phyloP scores from a whole-genome alignment of 2,329 filamentous ascomycete species.

The Sporothrix pseudoabietina region DNA sequence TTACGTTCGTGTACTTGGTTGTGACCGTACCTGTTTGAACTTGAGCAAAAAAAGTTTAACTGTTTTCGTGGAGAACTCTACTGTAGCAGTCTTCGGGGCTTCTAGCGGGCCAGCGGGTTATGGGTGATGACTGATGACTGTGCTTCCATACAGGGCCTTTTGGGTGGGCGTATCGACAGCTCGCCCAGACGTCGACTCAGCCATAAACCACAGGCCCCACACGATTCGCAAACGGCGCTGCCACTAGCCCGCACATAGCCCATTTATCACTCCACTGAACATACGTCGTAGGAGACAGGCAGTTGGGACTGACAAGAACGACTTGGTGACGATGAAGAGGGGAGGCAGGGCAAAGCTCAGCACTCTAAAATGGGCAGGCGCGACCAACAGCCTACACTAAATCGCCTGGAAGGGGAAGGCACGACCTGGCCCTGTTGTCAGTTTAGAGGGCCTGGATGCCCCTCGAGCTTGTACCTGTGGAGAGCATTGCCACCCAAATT shows the following conservation, averaged over 20 bases:
- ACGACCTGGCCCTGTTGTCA: background rate
- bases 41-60: too few species aligned
- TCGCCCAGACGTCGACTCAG: conserved; percentile 8
- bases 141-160: background rate
- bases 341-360: conserved; percentile 2
- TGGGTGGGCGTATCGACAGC: background rate
- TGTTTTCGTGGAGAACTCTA: too few species aligned
- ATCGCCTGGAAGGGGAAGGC: background rate
- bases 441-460: background rate
- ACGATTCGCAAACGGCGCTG: background rate
- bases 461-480: background rate
- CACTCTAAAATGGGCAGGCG: conserved; percentile 9
- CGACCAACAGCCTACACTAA: background rate
- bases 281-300: background rate
- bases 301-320: background rate
- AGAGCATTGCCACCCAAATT: background rate
- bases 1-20: too few species aligned
- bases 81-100: background rate
- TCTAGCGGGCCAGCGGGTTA: background rate
- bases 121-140: conserved; percentile 6
- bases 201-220: background rate
- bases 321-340: background rate
- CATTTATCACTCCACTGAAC: background rate
- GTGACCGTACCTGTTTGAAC: too few species aligned
- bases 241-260: background rate